Base-by-base conservation (phyloP, 176 grass and related monocot genomes). In the Musa troglodytarum region DNA sequence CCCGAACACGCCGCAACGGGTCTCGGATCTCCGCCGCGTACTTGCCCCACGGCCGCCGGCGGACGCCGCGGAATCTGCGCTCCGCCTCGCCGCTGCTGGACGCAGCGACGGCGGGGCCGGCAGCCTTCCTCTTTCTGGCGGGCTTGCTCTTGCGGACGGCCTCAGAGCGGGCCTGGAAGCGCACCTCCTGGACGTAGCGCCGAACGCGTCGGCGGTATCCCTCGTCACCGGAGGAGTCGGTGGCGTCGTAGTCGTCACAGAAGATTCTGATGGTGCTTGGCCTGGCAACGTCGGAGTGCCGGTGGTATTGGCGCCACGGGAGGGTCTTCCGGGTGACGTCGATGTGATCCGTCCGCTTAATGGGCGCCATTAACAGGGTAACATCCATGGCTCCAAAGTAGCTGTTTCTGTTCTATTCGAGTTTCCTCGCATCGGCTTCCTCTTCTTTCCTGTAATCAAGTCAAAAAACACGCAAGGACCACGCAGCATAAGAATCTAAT, bases 1-100 rank as follows among this genome's bases (percentile, higher is more conserved):
- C 86, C 0, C 94, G 86, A 2, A 97, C 85, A 24, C 88, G 90
- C 1, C 86, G 75, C 79, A 78, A 74, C 11, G 94, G 94, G 84
- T 97, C 93, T 12, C 93, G 87, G 72, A 97, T 97, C 88, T 97
- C 93, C 82, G 93, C 93, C 17, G 93, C 93, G 74, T 93, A 97
- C 83, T 93, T 97, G 50, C 93, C 93, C 93, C 93, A 97, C 1
- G 93, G 93, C 29, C 93, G 88, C 16, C 80, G 68, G 10, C 93
- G 78, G 2, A 97, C 93, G 51, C 93, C 93, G 3, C 93, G 93
- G 83, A 97, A 97, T 86, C 86, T 83, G 14, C 24, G 86, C 74
- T 85, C 87, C 9, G 22, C 77, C 9, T 24, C 78, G 26, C 90
- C 17, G 50, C 52, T 8, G 21, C 72, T 59, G 11, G 7, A 52